Evolutionary conservation across 208 protist genomes (phyloP).

Genomic region (Tritrichomonas foetus): DNA sequence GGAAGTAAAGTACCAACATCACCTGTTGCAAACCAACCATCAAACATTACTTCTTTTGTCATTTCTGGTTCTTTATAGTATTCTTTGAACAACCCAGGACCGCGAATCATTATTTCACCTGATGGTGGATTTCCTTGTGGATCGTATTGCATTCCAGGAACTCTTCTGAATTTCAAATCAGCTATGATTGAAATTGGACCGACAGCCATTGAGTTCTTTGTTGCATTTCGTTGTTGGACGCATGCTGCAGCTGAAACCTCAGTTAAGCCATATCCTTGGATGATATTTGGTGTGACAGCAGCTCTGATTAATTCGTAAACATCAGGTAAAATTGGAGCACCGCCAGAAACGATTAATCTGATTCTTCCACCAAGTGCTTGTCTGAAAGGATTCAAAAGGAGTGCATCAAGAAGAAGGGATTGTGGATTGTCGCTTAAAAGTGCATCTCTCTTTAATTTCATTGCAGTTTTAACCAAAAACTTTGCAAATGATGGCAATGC

Average conservation of each 20-base stretch:
- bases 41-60: background rate
- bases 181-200: background rate
- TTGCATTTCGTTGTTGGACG: background rate
- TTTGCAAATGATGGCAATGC: background rate
- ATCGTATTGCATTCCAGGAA: background rate
- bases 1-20: constrained; percentile 42
- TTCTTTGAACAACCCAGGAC: constrained; percentile 40
- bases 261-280: constrained; percentile 44
- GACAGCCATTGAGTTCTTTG: background rate
- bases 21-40: constrained; percentile 39
- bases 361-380: constrained; percentile 56
- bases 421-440: background rate
- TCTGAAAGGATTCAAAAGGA: constrained; percentile 30
- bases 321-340: constrained; percentile 64
- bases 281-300: constrained; percentile 43
- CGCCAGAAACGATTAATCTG: constrained; percentile 63
- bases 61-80: constrained; percentile 39
- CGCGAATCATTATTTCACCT: constrained; percentile 47
- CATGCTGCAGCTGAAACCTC: constrained; percentile 39
- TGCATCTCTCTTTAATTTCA: background rate
- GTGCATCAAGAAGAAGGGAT: background rate
- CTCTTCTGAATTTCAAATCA: background rate
- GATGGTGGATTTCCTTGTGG: constrained; percentile 35
- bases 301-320: constrained; percentile 64
- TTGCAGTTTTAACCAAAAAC: background rate